A percentile compares a stretch with the other conserved stretches of the same genome.
These are phyloP conservation scores for Globisporangium abappressorium DNA, from an alignment of 352 stramenopile species.

Conservation along the genomic window DNA sequence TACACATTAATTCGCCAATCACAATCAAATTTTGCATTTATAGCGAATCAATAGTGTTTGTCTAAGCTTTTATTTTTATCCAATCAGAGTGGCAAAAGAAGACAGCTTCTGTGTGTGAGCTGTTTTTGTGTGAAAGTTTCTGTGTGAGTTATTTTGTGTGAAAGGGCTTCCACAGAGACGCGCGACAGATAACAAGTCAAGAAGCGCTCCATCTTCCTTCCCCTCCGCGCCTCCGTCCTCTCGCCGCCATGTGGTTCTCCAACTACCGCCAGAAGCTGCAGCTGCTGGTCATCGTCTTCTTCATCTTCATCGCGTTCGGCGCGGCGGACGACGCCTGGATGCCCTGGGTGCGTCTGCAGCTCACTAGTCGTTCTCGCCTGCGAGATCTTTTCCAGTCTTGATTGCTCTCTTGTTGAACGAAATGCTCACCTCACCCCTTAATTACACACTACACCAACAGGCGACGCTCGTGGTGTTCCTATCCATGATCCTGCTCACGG, in stretches of 20 bases:
- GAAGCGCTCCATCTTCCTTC: slow-evolving; percentile 1
- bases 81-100: neutral
- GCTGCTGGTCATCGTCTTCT: slow-evolving; percentile 81
- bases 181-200: neutral
- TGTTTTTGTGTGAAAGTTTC: too few species aligned
- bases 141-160: neutral
- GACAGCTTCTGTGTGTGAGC: too few species aligned
- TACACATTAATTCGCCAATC: neutral
- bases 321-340: slow-evolving; percentile 76
- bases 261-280: slow-evolving; percentile 75
- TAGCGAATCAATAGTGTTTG: neutral
- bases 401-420: neutral
- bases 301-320: slow-evolving; percentile 78
- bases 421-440: neutral
- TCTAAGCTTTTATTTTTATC: neutral
- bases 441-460: slow-evolving; percentile 17
- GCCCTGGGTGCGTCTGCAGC: slow-evolving; percentile 53
- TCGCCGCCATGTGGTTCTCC: slow-evolving; percentile 66
- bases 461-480: slow-evolving; percentile 78
- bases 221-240: neutral
- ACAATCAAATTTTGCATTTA: neutral
- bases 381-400: slow-evolving; percentile 7
- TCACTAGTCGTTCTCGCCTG: neutral
- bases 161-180: slow-evolving; percentile 7
- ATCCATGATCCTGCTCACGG: slow-evolving; percentile 61